A percentile compares a stretch with the other conserved stretches of the same genome.
These are phyloP conservation scores for Ottelia alismoides DNA, from an alignment of 106 monocot species.

Conservation along the genomic window DNA sequence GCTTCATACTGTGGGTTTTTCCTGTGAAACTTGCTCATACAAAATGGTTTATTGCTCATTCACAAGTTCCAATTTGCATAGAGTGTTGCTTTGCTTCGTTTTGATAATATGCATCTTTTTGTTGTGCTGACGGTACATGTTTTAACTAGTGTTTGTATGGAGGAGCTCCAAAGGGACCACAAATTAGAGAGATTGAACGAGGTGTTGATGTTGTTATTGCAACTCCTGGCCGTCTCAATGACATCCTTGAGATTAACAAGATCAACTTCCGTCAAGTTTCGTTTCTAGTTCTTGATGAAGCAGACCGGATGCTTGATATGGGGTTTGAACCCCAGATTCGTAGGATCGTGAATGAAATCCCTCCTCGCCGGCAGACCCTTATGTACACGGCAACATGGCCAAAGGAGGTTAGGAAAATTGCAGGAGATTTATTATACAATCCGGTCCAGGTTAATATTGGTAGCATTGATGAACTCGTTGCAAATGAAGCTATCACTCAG, in stretches of 20 bases:
- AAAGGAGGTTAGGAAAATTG: slow-evolving; percentile 25
- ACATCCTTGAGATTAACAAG: slow-evolving; percentile 21
- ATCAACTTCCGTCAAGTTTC: slow-evolving; percentile 22
- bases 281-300: slow-evolving; percentile 32
- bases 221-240: slow-evolving; percentile 26
- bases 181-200: slow-evolving; percentile 17
- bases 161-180: slow-evolving; percentile 27
- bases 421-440: slow-evolving; percentile 17
- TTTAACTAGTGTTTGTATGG: slow-evolving; percentile 18
- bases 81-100: too few species aligned
- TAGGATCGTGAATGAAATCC: slow-evolving; percentile 18
- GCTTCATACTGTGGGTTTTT: too few species aligned
- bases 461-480: slow-evolving; percentile 23
- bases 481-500: slow-evolving; percentile 26
- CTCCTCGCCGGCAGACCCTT: slow-evolving; percentile 18
- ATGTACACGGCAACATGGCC: slow-evolving; percentile 32
- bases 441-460: slow-evolving; percentile 29
- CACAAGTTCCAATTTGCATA: too few species aligned
- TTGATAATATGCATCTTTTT: too few species aligned
- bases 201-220: slow-evolving; percentile 19
- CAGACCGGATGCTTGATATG: slow-evolving; percentile 29
- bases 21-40: too few species aligned
- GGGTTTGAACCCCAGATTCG: slow-evolving; percentile 30
- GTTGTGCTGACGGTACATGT: too few species aligned
- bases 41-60: too few species aligned